Conservation (phyloP, 768 basidiomycete species). For the Tricholoma sp. region DNA sequence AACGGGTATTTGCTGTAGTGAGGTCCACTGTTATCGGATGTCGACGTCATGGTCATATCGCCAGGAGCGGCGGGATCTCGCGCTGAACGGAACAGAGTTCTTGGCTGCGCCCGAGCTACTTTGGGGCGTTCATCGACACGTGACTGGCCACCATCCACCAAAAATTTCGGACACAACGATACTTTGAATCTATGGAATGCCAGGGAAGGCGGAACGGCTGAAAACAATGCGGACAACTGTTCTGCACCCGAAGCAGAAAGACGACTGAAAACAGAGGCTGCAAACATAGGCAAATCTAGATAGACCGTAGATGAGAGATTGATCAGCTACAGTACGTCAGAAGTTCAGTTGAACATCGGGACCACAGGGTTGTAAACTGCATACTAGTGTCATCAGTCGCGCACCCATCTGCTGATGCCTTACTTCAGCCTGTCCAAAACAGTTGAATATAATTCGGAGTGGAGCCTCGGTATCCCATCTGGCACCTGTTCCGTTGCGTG, state of each 20-base stretch:
- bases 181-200: constrained; percentile 37
- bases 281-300: constrained; percentile 35
- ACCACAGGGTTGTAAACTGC: constrained; percentile 14
- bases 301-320: constrained; percentile 29
- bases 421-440: constrained; percentile 26
- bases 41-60: constrained; percentile 3
- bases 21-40: neutral
- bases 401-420: constrained; percentile 27
- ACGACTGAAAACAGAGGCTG: constrained; percentile 29
- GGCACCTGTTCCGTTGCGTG: constrained; percentile 38
- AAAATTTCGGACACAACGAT: constrained; percentile 33
- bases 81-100: constrained; percentile 15
- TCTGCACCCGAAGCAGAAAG: constrained; percentile 23
- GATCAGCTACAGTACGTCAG: constrained; percentile 28
- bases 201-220: constrained; percentile 29
- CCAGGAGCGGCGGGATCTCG: constrained; percentile 1
- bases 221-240: constrained; percentile 30
- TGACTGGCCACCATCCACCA: constrained; percentile 3
- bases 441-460: constrained; percentile 41
- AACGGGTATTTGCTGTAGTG: constrained; percentile 11
- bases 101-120: constrained; percentile 20
- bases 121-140: constrained; percentile 11
- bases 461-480: constrained; percentile 54
- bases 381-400: constrained; percentile 27
- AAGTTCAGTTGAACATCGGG: neutral